Base-by-base conservation (phyloP, 192 early-diverging fungal species). In the Coemansia sp. region DNA sequence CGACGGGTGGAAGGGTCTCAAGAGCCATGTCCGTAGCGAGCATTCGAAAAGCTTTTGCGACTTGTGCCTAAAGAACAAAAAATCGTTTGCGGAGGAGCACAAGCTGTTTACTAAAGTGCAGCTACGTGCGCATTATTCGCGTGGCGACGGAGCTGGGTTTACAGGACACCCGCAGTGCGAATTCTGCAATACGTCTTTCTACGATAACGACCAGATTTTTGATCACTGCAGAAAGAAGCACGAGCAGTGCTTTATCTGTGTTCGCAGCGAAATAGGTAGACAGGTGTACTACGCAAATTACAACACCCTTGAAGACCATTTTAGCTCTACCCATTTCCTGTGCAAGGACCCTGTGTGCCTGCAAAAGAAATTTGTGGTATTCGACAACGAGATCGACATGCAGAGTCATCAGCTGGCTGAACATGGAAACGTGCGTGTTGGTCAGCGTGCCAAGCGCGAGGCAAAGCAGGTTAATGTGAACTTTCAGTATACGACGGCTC, bases 331-430 rank as follows among this genome's bases (percentile, higher is more conserved):
- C 15, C 96, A 99, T 63, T 91, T 85, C 71, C 72, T 88, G 17
- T 99, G 96, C 76, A 73, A 75, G 60, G 82, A 95, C 25, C 83
- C 85, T 9, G 84, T 89, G 36, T 99, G 96, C 70, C 65, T 95
- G 42, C 95, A 94, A 45, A 87, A 90, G 68, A 99, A 97, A 84
- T 98, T 99, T 86, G 87, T 97, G 40, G 96, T 98, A 2, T 99
- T 99, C 84, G 88, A 85, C 34, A 86, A 89, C 13, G 91, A 97
- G 15, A 86, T 99, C 61, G 96, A 99, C 70, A 71, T 99, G 35
- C 91, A 91, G 62, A 90, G 87, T 7, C 96, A 99, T 70, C 89
- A 94, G 61, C 90, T 94, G 68, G 67, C 75, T 65, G 65, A 54
- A 48, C 74, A 84, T 41, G 49, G 70, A 17, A 56, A 66, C 59